Percentiles rank a stretch among this genome's conserved stretches.
phyloP scores from a whole-genome alignment of 2,329 filamentous ascomycete genomes.

The Fonsecaea monophora region DNA sequence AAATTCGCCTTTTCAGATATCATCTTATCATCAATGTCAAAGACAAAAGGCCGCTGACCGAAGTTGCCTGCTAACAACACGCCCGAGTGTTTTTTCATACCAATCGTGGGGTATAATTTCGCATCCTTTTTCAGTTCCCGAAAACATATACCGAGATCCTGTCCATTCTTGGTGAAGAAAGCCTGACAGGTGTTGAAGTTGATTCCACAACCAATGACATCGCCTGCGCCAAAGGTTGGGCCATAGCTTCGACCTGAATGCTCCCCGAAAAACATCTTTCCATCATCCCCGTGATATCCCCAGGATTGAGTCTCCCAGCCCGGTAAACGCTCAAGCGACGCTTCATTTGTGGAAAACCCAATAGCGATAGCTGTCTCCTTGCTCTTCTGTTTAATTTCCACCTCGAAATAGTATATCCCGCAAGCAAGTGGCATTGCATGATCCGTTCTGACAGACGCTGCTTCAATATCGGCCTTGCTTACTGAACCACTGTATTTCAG shows the following conservation, averaged over 20 bases:
- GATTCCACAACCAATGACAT: conserved; percentile 69
- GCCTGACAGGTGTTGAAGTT: conserved; percentile 67
- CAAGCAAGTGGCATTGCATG: conserved; percentile 86
- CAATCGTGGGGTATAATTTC: conserved; percentile 62
- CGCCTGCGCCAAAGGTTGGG: conserved; percentile 64
- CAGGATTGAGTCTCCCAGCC: conserved; percentile 71
- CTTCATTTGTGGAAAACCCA: conserved; percentile 66
- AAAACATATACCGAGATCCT: conserved; percentile 62
- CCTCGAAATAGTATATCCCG: conserved; percentile 94
- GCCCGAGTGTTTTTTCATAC: conserved; percentile 68
- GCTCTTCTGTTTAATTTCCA: conserved; percentile 69
- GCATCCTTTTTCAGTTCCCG: conserved; percentile 50
- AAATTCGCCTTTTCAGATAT: conserved; percentile 68
- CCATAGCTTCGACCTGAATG: conserved; percentile 64
- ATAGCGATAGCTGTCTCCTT: conserved; percentile 67
- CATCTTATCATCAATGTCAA: conserved; percentile 83
- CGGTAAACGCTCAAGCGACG: conserved; percentile 65
- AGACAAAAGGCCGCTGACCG: conserved; percentile 78
- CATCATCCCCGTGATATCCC: conserved; percentile 72
- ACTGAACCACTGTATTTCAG: conserved; percentile 66
- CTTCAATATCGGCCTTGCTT: conserved; percentile 73
- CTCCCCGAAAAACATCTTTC: conserved; percentile 66
- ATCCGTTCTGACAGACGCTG: conserved; percentile 81
- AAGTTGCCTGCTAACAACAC: conserved; percentile 68
- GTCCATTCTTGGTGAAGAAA: conserved; percentile 71